Percentiles rank a stretch among this genome's conserved stretches.
These are phyloP conservation scores for Teunomyces aglyptinius DNA, from an alignment of 805 yeast genomes.

Conservation along the genomic window DNA sequence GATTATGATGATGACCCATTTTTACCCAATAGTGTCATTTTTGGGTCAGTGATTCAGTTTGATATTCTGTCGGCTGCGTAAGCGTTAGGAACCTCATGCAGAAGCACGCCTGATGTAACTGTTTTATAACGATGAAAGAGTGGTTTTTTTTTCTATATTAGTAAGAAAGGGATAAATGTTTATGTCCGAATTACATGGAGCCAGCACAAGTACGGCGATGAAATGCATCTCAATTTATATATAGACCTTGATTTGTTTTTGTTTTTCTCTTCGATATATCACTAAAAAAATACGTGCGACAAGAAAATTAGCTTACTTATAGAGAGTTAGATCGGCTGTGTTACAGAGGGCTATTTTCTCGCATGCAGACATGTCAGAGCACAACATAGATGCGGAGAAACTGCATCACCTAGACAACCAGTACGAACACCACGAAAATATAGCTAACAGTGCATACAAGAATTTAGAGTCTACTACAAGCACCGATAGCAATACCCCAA, in stretches of 20 bases:
- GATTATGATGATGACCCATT: too few relatives aligned
- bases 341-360: neutral
- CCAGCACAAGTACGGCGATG: slow-evolving; percentile 3
- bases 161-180: neutral
- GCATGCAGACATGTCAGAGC: slow-evolving; percentile 1
- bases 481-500: slow-evolving; percentile 3
- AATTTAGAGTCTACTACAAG: neutral
- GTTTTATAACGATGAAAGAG: neutral
- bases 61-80: too few relatives aligned
- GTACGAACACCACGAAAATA: neutral
- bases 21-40: too few relatives aligned
- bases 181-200: neutral
- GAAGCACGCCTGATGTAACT: neutral
- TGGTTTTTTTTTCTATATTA: neutral
- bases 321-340: slow-evolving; percentile 3
- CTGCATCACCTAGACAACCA: slow-evolving; percentile 1
- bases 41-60: too few relatives aligned
- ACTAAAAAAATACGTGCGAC: slow-evolving; percentile 2
- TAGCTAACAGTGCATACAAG: neutral
- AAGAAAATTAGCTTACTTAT: slow-evolving; percentile 2
- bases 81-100: too few relatives aligned
- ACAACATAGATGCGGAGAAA: slow-evolving; percentile 1
- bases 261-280: slow-evolving; percentile 1
- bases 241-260: slow-evolving; percentile 1
- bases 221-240: neutral